Evolutionary conservation across 2,329 filamentous ascomycete species (phyloP), one percentile per base, ranked within the genome.

Genomic region (Colletotrichum trifolii): DNA sequence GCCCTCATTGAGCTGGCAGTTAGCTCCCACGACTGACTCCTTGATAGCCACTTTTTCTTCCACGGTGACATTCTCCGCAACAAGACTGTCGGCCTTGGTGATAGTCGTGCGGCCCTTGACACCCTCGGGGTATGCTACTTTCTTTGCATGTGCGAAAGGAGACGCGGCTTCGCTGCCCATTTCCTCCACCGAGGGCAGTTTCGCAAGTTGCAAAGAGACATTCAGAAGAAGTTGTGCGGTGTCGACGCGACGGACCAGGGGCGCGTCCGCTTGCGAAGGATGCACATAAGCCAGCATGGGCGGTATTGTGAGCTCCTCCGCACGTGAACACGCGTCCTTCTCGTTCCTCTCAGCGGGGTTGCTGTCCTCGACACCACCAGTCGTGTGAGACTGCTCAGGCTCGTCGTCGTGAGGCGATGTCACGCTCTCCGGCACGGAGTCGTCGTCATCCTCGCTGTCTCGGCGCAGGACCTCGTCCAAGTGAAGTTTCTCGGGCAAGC

Each of bases 21-120:
- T 93, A 5, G 92, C 88, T 3, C 96, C 96, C 45, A 99, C 88
- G 36, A 97, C 93, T 42, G 85, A 91, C 77, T 97, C 93, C 77
- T 97, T 97, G 79, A 99, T 91, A n/a, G 94, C 91, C 33, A 89
- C 90, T 75, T 95, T 95, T 71, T 95, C 92, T 73, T 95, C 92
- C 0, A 98, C 89, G 1, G 89, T 93, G 45, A 96, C 93, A 73
- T 97, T 97, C 63, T 95, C 92, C 1, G 88, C 95, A 42, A 98
- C 87, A 2, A 98, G 84, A 69, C 89, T 92, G 79, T 97, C 95
- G 50, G 87, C 85, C 71, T 90, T 88, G 17, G 92, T 94, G 60
- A 98, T 91, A 4, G 93, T 96, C 50, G 91, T 94, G 57, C 90
- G 89, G 39, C 88, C 83, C 60, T 94, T 93, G 39, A 98, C 89